Percentiles rank a stretch among this genome's conserved stretches.
Conservation (phyloP, 2,329 filamentous ascomycete genomes). For the Aspergillus sp. region DNA sequence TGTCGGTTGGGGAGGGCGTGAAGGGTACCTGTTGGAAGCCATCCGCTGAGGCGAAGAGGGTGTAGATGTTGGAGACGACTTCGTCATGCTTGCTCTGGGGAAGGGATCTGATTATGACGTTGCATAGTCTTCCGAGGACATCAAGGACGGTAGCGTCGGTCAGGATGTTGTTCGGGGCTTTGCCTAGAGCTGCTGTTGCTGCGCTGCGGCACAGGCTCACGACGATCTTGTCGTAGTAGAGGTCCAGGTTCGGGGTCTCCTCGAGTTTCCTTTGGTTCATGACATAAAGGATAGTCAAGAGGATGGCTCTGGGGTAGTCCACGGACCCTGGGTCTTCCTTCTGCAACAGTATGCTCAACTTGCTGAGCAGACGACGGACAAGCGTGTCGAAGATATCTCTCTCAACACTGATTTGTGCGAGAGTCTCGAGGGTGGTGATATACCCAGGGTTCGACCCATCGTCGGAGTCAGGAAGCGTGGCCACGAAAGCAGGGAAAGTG, state of each 20-base stretch:
- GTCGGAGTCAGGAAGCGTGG: slow-evolving; percentile 61
- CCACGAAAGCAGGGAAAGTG: slow-evolving; percentile 67
- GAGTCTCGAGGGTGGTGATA: slow-evolving; percentile 60
- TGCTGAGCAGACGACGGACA: slow-evolving; percentile 64
- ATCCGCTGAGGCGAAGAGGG: slow-evolving; percentile 48
- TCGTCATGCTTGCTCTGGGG: slow-evolving; percentile 54
- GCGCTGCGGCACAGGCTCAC: slow-evolving; percentile 44
- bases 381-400: slow-evolving; percentile 65
- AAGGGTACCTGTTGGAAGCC: slow-evolving; percentile 41
- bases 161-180: slow-evolving; percentile 41
- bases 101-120: slow-evolving; percentile 59
- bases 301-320: slow-evolving; percentile 59
- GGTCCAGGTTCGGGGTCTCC: slow-evolving; percentile 45
- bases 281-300: slow-evolving; percentile 63
- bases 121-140: slow-evolving; percentile 61
- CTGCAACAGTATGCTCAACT: slow-evolving; percentile 58
- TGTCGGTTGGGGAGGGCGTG: slow-evolving; percentile 29
- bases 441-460: slow-evolving; percentile 51
- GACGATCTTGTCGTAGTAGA: slow-evolving; percentile 55
- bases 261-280: slow-evolving; percentile 55
- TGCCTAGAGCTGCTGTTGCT: slow-evolving; percentile 38
- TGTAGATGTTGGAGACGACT: slow-evolving; percentile 57
- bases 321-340: slow-evolving; percentile 49
- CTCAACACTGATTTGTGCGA: slow-evolving; percentile 65
- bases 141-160: slow-evolving; percentile 58